These are phyloP conservation scores for Heracleum sosnowskyi DNA, from an alignment of 129 eudicot species.

Conservation along the genomic window DNA sequence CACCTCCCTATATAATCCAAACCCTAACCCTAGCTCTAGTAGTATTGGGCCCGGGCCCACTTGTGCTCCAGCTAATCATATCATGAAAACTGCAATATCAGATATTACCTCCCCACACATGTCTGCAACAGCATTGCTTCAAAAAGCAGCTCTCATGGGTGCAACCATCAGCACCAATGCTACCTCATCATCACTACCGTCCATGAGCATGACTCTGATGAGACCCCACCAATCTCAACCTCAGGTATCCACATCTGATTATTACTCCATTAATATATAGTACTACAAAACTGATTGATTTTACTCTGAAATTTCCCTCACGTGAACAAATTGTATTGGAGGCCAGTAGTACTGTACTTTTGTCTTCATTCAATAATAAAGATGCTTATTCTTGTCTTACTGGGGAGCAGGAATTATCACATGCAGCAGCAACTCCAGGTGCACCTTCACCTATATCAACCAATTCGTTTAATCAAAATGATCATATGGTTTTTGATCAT, in stretches of 20 bases:
- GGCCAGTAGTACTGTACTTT: constrained; percentile 21
- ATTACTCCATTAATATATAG: background rate
- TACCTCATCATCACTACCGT: background rate
- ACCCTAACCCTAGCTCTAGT: constrained; percentile 27
- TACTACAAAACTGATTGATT: too few species aligned
- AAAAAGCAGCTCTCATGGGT: constrained; percentile 95
- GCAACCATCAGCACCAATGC: constrained; percentile 44
- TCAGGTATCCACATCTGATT: constrained; percentile 43
- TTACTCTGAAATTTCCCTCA: constrained; percentile 40
- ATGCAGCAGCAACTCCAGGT: constrained; percentile 7
- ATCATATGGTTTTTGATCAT: constrained; percentile 19
- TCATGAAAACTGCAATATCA: background rate
- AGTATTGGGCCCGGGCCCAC: background rate
- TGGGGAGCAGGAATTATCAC: background rate
- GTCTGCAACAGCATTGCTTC: constrained; percentile 98
- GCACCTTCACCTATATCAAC: constrained; percentile 22
- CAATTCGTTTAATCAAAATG: constrained; percentile 29
- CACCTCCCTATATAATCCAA: constrained; percentile 11
- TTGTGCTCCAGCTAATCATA: background rate
- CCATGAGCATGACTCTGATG: constrained; percentile 3
- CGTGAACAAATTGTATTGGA: constrained; percentile 24
- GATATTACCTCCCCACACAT: constrained; percentile 41
- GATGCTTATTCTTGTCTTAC: constrained; percentile 7
- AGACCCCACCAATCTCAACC: constrained; percentile 29
- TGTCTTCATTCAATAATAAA: constrained; percentile 48